phyloP scores from a whole-genome alignment of 345 rosid genomes.

The Sisymbrium irio region DNA sequence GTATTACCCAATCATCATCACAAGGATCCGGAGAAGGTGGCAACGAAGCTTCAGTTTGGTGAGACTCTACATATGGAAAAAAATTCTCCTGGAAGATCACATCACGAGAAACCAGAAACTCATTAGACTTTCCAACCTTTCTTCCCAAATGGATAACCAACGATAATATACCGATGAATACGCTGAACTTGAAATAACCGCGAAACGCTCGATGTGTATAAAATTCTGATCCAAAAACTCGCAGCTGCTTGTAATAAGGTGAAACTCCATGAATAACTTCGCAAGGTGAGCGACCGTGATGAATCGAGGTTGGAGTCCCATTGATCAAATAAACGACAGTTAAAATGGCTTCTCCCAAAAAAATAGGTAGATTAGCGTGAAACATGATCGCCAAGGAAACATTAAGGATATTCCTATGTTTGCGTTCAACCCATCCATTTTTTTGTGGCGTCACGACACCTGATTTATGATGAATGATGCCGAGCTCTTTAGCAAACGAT shows the following conservation, averaged over 20 bases:
- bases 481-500: fast-evolving
- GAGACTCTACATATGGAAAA: too few relatives aligned
- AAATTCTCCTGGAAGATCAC: too few relatives aligned
- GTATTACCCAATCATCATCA: too few relatives aligned
- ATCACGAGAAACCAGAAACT: too few relatives aligned
- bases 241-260: neutral
- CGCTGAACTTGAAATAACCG: neutral
- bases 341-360: neutral
- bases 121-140: neutral
- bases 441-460: too few relatives aligned
- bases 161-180: neutral
- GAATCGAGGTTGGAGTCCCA: neutral
- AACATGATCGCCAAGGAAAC: neutral
- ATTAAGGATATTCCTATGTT: neutral
- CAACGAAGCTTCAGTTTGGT: too few relatives aligned
- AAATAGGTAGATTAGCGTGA: neutral
- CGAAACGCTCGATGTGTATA: neutral
- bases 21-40: too few relatives aligned
- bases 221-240: neutral
- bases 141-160: neutral
- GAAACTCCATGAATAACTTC: neutral
- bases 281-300: neutral
- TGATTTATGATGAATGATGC: too few relatives aligned
- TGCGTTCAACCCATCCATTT: too few relatives aligned
- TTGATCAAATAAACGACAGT: neutral